Evolutionary conservation across 495 filamentous ascomycete species (phyloP).

Genomic region (Paragyromitra xinjiangensis): DNA sequence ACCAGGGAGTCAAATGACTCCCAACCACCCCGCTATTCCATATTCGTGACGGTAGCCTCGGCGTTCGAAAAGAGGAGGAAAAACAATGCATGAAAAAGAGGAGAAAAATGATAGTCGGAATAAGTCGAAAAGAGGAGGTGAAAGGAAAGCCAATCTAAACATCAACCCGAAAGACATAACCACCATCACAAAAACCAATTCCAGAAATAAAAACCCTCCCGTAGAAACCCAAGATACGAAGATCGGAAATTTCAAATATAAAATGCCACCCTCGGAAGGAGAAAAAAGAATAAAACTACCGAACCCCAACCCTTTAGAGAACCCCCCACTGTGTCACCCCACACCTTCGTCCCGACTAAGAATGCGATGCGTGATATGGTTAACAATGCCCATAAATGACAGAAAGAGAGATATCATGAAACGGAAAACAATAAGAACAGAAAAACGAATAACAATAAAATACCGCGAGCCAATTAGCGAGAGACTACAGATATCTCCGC

Average conservation of each 20-base stretch:
- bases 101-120: constrained; percentile 14
- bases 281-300: constrained; percentile 29
- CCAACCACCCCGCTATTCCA: background rate
- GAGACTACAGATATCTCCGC: constrained; percentile 43
- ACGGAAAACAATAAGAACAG: constrained; percentile 5
- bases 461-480: constrained; percentile 36
- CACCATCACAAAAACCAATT: constrained; percentile 34
- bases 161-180: constrained; percentile 19
- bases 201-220: constrained; percentile 13
- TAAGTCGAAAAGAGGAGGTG: background rate
- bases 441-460: constrained; percentile 33
- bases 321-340: constrained; percentile 12
- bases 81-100: constrained; percentile 2
- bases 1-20: background rate
- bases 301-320: constrained; percentile 9
- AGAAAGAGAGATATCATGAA: constrained; percentile 39
- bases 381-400: constrained; percentile 41
- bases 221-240: background rate
- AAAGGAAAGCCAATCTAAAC: constrained; percentile 34
- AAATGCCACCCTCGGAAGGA: constrained; percentile 17
- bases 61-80: constrained; percentile 1
- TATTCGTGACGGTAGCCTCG: background rate
- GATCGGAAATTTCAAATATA: constrained; percentile 6
- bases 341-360: constrained; percentile 24
- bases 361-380: constrained; percentile 43